phyloP scores from a whole-genome alignment of 2,329 filamentous ascomycete species.

The Plectosphaerella cucumerina region DNA sequence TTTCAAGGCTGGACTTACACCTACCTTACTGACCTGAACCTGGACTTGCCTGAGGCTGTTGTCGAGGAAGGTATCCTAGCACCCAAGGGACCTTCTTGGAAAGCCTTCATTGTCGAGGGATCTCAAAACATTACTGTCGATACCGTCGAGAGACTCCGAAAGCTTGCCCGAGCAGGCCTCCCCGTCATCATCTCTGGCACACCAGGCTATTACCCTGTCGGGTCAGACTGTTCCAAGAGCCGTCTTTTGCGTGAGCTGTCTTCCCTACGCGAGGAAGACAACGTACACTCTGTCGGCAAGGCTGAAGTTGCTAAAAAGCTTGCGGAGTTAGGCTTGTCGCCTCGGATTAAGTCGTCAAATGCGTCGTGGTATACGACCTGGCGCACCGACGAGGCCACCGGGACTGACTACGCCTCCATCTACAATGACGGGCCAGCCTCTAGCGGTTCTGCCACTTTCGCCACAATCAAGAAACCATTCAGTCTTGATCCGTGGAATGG shows the following conservation, averaged over 20 bases:
- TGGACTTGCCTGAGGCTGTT: constrained; percentile 29
- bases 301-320: neutral
- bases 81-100: constrained; percentile 32
- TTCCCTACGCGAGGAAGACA: neutral
- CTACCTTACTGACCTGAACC: constrained; percentile 40
- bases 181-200: constrained; percentile 32
- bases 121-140: constrained; percentile 29
- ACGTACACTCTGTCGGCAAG: constrained; percentile 1
- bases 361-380: constrained; percentile 6
- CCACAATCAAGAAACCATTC: neutral
- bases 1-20: constrained; percentile 33
- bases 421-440: neutral
- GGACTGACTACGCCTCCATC: constrained; percentile 4
- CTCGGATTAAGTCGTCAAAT: neutral
- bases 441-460: neutral
- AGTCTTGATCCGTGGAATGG: constrained; percentile 8
- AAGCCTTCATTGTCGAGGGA: constrained; percentile 33
- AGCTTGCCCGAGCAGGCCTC: constrained; percentile 31
- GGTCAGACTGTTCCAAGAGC: neutral
- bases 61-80: constrained; percentile 32
- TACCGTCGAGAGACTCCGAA: constrained; percentile 25
- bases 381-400: neutral
- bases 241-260: neutral
- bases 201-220: neutral
- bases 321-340: neutral